Base-by-base conservation (phyloP, 768 basidiomycete genomes). In the Botryobasidium botryosum region DNA sequence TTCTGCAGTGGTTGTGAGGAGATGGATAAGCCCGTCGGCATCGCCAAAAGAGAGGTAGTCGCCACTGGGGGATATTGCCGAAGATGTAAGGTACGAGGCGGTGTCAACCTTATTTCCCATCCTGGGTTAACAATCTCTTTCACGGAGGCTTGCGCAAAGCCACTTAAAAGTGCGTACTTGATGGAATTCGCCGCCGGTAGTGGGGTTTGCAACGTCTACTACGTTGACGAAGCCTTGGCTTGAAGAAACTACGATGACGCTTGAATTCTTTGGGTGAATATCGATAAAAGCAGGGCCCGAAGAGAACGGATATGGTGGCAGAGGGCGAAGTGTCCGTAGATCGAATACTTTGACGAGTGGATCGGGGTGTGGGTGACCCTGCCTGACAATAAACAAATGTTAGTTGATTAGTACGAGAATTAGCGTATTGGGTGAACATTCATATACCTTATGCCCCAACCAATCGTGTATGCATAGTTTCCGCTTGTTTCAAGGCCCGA, bases 21-120 rank as follows among this genome's bases (percentile, higher is more conserved):
- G 63, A 61, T 92, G 87, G 3, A 96, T 70, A 4, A 68, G 64
- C 15, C 91, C 90, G 35, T 84, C 78, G 0, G 79, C 76, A 54
- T 94, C 90, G 1, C 88, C 91, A 52, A 91, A 88, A 1, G 86
- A 90, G 56, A 97, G 68, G 55, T 87, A 94, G n/a, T 81, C 75
- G 28, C 83, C 87, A 3, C 80, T 80, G 2, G 84, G 77, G 2
- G 88, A 87, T 24, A 94, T 64, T 2, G 90, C 77, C 46, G 77
- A 68, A 26, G 85, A 77, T 4, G 75, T 85, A 43, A 96, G 59
- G 58, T 76, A 88, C 0, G 84, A 77, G 0, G 75, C 55, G n/a
- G n/a, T n/a, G n/a, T n/a, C n/a, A n/a, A n/a, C n/a, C n/a, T n/a
- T n/a, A n/a, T n/a, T n/a, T n/a, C n/a, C n/a, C n/a, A n/a, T n/a